phyloP scores from a whole-genome alignment of 257 asterid species.

The Lithospermum erythrorhizon region DNA sequence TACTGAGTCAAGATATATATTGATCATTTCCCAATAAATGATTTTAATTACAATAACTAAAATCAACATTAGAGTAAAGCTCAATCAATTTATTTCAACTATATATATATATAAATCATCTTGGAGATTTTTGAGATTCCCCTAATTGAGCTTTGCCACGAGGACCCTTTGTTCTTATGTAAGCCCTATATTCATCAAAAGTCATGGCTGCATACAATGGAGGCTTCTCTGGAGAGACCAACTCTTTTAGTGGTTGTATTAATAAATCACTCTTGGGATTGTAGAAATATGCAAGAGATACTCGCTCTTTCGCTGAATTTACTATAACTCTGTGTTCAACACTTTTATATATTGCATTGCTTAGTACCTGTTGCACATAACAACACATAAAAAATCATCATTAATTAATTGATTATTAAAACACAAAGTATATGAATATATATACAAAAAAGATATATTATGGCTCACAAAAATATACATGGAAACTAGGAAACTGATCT shows the following conservation, averaged over 20 bases:
- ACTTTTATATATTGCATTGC: slow-evolving; percentile 52
- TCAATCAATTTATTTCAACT: too few relatives aligned
- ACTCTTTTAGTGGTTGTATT: slow-evolving; percentile 48
- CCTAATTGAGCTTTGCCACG: slow-evolving; percentile 43
- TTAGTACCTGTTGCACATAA: slow-evolving; percentile 29
- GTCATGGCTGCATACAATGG: slow-evolving; percentile 37
- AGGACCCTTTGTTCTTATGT: slow-evolving; percentile 48
- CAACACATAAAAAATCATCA: too few relatives aligned
- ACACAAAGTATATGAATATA: too few relatives aligned
- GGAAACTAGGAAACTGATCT: too few relatives aligned
- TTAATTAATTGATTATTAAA: too few relatives aligned
- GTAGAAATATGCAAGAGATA: slow-evolving; percentile 58
- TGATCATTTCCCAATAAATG: too few relatives aligned
- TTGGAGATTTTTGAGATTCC: background rate
- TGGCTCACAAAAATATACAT: too few relatives aligned
- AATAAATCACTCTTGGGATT: slow-evolving; percentile 44
- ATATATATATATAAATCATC: too few relatives aligned
- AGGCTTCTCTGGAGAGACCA: slow-evolving; percentile 29
- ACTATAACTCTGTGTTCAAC: slow-evolving; percentile 67
- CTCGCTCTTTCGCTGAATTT: slow-evolving; percentile 45
- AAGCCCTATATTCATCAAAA: slow-evolving; percentile 34
- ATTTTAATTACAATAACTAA: too few relatives aligned
- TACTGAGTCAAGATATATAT: too few relatives aligned
- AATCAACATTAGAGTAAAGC: too few relatives aligned
- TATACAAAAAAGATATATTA: too few relatives aligned